Conservation (phyloP, 1,139 yeast genomes). For the Yamadazyma membranifaciens region DNA sequence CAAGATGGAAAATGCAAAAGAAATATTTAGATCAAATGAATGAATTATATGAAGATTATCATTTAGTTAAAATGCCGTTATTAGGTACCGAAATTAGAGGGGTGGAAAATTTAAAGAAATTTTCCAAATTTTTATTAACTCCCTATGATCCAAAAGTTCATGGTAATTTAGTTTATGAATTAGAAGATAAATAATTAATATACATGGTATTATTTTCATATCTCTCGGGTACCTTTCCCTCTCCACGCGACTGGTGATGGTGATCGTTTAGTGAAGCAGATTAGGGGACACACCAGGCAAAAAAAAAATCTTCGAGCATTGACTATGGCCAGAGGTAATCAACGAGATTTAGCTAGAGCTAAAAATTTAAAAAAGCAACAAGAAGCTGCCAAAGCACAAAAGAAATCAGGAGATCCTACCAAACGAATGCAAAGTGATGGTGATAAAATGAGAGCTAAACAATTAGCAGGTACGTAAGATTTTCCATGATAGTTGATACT, state of each 20-base stretch:
- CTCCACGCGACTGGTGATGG: too few species aligned
- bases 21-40: constrained; percentile 93
- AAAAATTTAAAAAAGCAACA: constrained; percentile 80
- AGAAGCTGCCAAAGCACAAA: constrained; percentile 54
- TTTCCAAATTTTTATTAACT: constrained; percentile 64
- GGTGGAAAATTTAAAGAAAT: constrained; percentile 73
- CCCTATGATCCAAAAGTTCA: constrained; percentile 71
- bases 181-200: constrained; percentile 50
- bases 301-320: background rate
- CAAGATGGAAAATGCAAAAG: constrained; percentile 95
- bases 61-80: constrained; percentile 90
- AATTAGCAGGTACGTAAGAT: constrained; percentile 64
- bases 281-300: background rate
- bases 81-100: constrained; percentile 95
- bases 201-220: background rate
- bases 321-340: constrained; percentile 90
- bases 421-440: constrained; percentile 88
- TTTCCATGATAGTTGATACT: background rate
- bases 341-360: constrained; percentile 90
- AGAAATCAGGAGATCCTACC: constrained; percentile 77
- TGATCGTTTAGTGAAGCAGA: background rate
- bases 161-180: constrained; percentile 58
- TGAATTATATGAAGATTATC: constrained; percentile 93
- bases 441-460: constrained; percentile 83
- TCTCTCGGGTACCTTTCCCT: background rate